phyloP scores from a whole-genome alignment of 768 basidiomycete genomes.

The Suillus hirtellus region DNA sequence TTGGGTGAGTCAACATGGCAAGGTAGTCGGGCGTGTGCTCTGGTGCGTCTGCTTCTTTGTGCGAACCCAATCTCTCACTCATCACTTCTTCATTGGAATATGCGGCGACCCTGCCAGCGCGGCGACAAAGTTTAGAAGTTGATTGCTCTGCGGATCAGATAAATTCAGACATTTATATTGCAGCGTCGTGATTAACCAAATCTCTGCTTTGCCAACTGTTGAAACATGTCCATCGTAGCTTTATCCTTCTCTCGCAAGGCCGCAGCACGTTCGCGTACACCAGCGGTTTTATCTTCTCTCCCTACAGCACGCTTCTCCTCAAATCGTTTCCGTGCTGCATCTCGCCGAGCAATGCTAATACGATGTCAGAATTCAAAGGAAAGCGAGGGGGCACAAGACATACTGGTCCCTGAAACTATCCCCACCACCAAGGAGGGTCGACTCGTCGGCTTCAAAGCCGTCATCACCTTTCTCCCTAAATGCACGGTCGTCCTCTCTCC shows the following conservation, averaged over 20 bases:
- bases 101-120: no score
- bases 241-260: constrained; percentile 79
- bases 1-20: no score
- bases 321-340: constrained; percentile 65
- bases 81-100: no score
- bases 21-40: no score
- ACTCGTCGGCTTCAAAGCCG: constrained; percentile 76
- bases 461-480: constrained; percentile 77
- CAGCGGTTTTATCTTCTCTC: constrained; percentile 52
- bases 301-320: constrained; percentile 47
- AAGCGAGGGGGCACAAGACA: constrained; percentile 21
- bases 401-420: constrained; percentile 83
- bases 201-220: constrained; percentile 83
- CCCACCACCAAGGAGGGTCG: constrained; percentile 77
- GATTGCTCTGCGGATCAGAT: no score
- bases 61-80: no score
- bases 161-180: no score
- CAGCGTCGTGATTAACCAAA: constrained; percentile 57
- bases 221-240: constrained; percentile 97
- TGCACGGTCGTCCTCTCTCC: constrained; percentile 66
- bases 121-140: no score
- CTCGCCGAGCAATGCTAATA: constrained; percentile 68
- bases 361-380: constrained; percentile 12
- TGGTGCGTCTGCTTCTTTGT: no score
- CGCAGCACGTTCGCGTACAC: constrained; percentile 58